These are phyloP conservation scores for Endotrypanum monterogeii DNA, from an alignment of 208 protist genomes.

Conservation along the genomic window DNA sequence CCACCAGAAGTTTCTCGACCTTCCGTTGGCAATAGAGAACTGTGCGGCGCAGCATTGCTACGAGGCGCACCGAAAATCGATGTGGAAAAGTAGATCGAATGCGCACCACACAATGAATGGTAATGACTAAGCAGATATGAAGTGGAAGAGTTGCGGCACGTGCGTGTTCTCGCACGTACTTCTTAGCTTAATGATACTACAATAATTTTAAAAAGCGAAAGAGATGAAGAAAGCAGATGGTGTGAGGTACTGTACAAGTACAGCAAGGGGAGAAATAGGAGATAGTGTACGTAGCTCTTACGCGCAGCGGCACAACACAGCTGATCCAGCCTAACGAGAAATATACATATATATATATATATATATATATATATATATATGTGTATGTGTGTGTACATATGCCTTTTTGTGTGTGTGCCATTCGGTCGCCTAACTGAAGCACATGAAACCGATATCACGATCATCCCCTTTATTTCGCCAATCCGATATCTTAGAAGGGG, in stretches of 20 bases:
- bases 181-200: not conserved
- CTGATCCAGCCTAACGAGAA: not conserved
- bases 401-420: too few relatives aligned
- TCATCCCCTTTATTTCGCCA: not conserved
- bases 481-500: not conserved
- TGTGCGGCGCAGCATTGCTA: slow-evolving; percentile 30
- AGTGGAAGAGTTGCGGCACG: not conserved
- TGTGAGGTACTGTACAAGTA: slow-evolving; percentile 6
- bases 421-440: not conserved
- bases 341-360: not conserved
- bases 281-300: not conserved
- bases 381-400: not conserved
- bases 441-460: not conserved
- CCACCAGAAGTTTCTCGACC: slow-evolving; percentile 96
- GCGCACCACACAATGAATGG: not conserved
- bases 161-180: not conserved
- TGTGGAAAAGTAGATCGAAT: not conserved
- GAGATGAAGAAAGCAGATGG: not conserved
- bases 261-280: not conserved
- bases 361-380: not conserved
- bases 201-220: not conserved
- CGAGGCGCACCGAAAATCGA: not conserved
- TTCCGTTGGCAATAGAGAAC: slow-evolving; percentile 15
- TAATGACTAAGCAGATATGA: slow-evolving; percentile 6
- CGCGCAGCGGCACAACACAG: not conserved